Evolutionary conservation across 2,329 filamentous ascomycete genomes (phyloP), one percentile per base, ranked within the genome.

Genomic region (Cadophora sp.): DNA sequence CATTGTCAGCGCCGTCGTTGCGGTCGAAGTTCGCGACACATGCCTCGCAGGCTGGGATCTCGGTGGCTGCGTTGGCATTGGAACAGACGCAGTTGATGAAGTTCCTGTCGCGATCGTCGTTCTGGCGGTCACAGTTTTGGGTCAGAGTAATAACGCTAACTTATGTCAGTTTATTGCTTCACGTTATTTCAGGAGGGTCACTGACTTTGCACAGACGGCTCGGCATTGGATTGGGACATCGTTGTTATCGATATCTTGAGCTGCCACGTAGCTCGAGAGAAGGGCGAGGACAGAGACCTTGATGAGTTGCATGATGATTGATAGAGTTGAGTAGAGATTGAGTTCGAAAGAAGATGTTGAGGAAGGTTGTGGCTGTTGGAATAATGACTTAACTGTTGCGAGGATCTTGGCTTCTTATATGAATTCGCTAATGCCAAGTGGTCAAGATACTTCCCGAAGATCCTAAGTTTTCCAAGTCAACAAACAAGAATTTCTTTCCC

Each of bases 261-360:
- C 50, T 27, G 48, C 36, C 1, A 56, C 50, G 27, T 63, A 63
- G 61, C 36, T 45, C 13, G 61, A 55, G 50, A 63, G 61, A 14
- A 63, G 48, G 36, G 61, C 61, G 27, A 63, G 36, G 39, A 63
- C 27, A 18, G 61, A 63, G 13, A 63, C 18, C 24, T 63, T 55
- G 50, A 63, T 43, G 50, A 63, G 61, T 63, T 63, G 61, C 61
- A 63, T 63, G 13, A n/a, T 53, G 59, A n/a, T 48, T 61, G 45
- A 30, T 36, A 20, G n/a, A 36, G 16, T 53, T 53, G 18, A 36
- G 16, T 53, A 43, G 18, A 22, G 20, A 13, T 6, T 24, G 22
- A 13, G 20, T 43, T 36, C 14, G 27, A 27, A 4, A 47, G 27
- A 24, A 13, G 30, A 51, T 62, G 7, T 22, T n/a, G 16, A 24